These are phyloP conservation scores for Apophysomyces variabilis DNA, from an alignment of 371 early-diverging fungal genomes.

Conservation along the genomic window DNA sequence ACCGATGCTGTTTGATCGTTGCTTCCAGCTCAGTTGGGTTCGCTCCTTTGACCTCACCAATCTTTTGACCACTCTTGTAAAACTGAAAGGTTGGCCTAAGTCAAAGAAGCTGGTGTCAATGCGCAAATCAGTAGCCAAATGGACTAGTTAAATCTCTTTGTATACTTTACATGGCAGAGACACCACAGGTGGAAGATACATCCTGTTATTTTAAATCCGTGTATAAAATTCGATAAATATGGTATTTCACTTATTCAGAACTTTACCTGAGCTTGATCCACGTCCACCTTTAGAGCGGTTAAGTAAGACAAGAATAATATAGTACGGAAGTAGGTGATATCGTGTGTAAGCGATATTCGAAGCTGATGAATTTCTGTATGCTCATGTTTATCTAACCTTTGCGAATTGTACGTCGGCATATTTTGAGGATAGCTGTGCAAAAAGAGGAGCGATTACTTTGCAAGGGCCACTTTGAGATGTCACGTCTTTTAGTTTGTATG, in stretches of 20 bases:
- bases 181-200: constrained; percentile 35
- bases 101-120: neutral
- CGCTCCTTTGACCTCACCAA: constrained; percentile 75
- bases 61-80: constrained; percentile 65
- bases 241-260: too few species aligned
- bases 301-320: neutral
- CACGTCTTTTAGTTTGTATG: neutral
- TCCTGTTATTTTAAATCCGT: constrained; percentile 17
- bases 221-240: too few species aligned
- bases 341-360: neutral
- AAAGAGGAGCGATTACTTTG: constrained; percentile 61
- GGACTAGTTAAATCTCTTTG: neutral
- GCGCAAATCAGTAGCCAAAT: neutral
- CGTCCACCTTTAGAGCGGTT: constrained; percentile 50
- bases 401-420: constrained; percentile 59
- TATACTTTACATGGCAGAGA: constrained; percentile 48
- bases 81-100: constrained; percentile 68
- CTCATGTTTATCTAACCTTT: constrained; percentile 41
- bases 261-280: constrained; percentile 51
- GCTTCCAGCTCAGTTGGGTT: constrained; percentile 58
- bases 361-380: too few species aligned
- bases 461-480: constrained; percentile 55
- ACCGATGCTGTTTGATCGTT: constrained; percentile 60
- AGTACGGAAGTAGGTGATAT: neutral
- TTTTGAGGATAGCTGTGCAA: constrained; percentile 55